phyloP scores from a whole-genome alignment of 1,284 basidiomycete species.

The Takashimella koratensis region DNA sequence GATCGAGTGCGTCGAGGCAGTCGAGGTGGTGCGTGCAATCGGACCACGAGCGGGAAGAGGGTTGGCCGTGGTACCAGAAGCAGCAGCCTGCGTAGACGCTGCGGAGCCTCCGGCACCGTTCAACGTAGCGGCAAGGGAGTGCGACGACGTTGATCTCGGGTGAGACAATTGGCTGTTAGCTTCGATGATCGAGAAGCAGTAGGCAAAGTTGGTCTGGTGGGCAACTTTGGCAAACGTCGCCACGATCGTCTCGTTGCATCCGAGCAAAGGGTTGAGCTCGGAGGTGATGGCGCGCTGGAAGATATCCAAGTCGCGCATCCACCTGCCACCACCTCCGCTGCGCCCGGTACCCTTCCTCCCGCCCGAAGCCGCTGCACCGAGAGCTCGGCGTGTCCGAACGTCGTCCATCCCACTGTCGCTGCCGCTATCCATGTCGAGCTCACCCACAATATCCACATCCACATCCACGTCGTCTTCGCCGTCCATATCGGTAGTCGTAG shows the following conservation, averaged over 20 bases:
- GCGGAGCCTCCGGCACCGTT: background rate
- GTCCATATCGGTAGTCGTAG: background rate
- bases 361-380: slow-evolving; percentile 3
- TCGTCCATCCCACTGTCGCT: slow-evolving; percentile 55
- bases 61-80: slow-evolving; percentile 8
- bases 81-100: slow-evolving; percentile 4
- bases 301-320: slow-evolving; percentile 78
- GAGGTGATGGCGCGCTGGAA: slow-evolving; percentile 78
- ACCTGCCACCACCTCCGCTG: slow-evolving; percentile 53
- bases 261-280: slow-evolving; percentile 82
- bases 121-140: slow-evolving; percentile 5
- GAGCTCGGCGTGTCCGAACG: slow-evolving; percentile 19
- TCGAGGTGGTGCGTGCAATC: slow-evolving; percentile 2
- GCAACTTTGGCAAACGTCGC: slow-evolving; percentile 92
- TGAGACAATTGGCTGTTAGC: slow-evolving; percentile 57
- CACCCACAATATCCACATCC: slow-evolving; percentile 59
- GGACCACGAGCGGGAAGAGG: background rate
- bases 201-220: slow-evolving; percentile 85
- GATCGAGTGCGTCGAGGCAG: slow-evolving; percentile 1
- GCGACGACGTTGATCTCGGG: slow-evolving; percentile 20
- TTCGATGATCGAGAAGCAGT: slow-evolving; percentile 91
- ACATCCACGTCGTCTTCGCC: slow-evolving; percentile 10
- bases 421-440: slow-evolving; percentile 49
- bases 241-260: slow-evolving; percentile 86
- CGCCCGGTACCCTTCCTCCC: slow-evolving; percentile 1